These are phyloP conservation scores for Straminergon stramineum DNA, from an alignment of 225 moss, liverwort and hornwort species.

Conservation along the genomic window DNA sequence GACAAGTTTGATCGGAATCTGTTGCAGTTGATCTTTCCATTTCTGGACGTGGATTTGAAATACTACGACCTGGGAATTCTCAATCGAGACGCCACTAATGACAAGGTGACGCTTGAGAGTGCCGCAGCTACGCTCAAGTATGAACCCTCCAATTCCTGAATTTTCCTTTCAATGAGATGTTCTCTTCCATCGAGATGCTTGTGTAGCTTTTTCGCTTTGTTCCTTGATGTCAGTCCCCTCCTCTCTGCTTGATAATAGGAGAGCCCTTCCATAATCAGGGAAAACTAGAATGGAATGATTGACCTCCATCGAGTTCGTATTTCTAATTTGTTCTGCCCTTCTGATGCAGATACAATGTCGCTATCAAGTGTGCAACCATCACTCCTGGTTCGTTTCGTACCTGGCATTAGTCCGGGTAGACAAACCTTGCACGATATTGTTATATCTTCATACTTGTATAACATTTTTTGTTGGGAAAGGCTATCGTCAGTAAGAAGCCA, in stretches of 20 bases:
- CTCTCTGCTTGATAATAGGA: background rate
- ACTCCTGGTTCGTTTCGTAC: conserved; percentile 53
- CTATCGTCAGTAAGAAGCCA: background rate
- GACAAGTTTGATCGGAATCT: background rate
- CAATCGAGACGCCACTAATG: conserved; percentile 75
- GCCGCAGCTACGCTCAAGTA: conserved; percentile 89
- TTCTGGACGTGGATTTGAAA: conserved; percentile 77
- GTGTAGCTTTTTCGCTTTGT: background rate
- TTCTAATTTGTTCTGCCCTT: background rate
- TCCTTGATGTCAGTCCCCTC: background rate
- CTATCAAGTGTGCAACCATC: conserved; percentile 92
- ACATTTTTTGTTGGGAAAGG: background rate
- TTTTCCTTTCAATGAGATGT: background rate
- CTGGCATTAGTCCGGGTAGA: background rate
- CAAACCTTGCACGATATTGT: background rate
- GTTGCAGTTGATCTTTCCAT: conserved; percentile 73
- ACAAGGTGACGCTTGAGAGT: conserved; percentile 79
- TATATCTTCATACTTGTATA: background rate
- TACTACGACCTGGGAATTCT: conserved; percentile 79
- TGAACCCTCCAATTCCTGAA: background rate
- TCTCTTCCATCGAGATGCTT: background rate
- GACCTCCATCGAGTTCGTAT: background rate
- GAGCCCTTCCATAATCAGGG: background rate
- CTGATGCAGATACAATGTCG: conserved; percentile 75
- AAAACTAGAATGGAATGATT: background rate